Conservation (phyloP, 257 asterid genomes). For the Gardenia jasminoides region DNA sequence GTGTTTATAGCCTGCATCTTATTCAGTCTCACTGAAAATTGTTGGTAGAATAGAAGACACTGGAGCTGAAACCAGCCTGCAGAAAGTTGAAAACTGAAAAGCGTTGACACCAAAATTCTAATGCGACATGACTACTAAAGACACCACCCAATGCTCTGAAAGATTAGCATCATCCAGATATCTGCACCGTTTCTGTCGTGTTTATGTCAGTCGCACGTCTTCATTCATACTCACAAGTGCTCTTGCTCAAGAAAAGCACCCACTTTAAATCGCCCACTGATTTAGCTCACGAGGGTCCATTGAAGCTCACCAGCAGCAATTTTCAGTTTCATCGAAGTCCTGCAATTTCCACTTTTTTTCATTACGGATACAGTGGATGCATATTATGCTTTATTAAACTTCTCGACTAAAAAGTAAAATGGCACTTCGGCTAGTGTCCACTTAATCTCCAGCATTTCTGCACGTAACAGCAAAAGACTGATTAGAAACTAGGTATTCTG, state of each 20-base stretch:
- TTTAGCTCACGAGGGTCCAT: not conserved
- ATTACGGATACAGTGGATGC: not conserved
- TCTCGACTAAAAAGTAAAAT: too few relatives aligned
- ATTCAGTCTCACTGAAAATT: too few relatives aligned
- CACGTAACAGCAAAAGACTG: too few relatives aligned
- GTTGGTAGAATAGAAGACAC: too few relatives aligned
- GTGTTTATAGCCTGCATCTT: too few relatives aligned
- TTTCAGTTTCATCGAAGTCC: not conserved
- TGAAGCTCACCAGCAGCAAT: not conserved
- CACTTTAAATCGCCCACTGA: not conserved
- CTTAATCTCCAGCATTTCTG: not conserved
- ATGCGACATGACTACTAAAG: not conserved
- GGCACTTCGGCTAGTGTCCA: not conserved
- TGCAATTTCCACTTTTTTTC: not conserved
- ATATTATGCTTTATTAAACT: not conserved
- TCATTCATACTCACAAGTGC: not conserved
- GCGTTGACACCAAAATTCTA: not conserved
- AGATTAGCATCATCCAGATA: not conserved
- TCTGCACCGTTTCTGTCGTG: conserved; percentile 8
- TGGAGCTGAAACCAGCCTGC: not conserved
- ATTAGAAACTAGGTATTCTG: not conserved
- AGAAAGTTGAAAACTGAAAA: not conserved
- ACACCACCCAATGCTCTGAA: not conserved
- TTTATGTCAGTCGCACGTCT: not conserved
- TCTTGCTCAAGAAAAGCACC: not conserved